These are phyloP conservation scores for Populus tremula DNA, from an alignment of 345 rosid genomes.

Conservation along the genomic window DNA sequence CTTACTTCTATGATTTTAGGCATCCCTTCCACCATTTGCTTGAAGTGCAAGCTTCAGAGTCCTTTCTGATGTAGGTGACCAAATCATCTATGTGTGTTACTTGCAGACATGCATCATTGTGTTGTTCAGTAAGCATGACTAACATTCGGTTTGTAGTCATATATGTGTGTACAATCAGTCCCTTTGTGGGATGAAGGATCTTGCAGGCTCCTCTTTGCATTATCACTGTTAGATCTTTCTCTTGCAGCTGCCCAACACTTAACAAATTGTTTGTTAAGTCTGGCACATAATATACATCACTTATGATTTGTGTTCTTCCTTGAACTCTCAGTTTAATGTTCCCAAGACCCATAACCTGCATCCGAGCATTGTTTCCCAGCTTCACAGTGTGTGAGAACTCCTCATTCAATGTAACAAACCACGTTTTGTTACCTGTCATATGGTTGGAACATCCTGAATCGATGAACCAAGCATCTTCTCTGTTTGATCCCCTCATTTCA, in stretches of 20 bases:
- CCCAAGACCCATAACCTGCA: neutral
- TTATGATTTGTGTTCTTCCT: neutral
- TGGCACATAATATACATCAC: neutral
- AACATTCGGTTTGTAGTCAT: neutral
- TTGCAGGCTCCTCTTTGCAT: neutral
- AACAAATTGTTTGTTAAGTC: neutral
- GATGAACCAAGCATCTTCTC: no score
- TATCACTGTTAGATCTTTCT: neutral
- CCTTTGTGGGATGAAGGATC: neutral
- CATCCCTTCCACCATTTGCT: neutral
- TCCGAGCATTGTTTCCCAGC: no score
- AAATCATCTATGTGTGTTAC: neutral
- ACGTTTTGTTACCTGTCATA: neutral
- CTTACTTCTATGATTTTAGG: neutral
- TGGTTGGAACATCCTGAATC: no score
- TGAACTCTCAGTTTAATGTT: neutral
- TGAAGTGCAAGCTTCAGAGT: neutral
- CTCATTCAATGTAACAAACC: no score
- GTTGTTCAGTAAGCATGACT: neutral
- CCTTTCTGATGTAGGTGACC: constrained; percentile 3
- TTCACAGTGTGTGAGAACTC: no score
- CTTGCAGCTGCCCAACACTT: neutral
- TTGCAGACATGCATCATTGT: no score
- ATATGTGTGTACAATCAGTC: neutral
- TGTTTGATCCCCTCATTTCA: no score